Evolutionary conservation across 2,329 filamentous ascomycete species (phyloP).

Genomic region (Aureobasidium musti): DNA sequence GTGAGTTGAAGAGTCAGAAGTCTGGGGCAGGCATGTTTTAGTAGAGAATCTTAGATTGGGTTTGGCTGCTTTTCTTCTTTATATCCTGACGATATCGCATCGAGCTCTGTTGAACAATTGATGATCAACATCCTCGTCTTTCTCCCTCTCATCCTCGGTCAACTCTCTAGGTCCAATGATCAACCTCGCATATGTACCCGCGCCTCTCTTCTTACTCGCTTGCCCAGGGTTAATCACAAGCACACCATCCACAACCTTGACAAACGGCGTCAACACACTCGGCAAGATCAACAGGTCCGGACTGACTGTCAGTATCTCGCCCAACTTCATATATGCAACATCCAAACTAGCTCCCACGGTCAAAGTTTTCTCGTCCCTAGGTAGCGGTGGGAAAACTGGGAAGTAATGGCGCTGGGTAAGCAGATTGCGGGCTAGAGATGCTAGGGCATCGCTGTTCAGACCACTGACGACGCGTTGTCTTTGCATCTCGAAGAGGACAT

Average conservation of each 20-base stretch:
- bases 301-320: conserved; percentile 82
- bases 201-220: conserved; percentile 77
- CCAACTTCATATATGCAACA: conserved; percentile 79
- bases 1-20: not conserved
- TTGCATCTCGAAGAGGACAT: conserved; percentile 74
- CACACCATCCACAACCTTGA: conserved; percentile 88
- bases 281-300: conserved; percentile 85
- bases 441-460: conserved; percentile 65
- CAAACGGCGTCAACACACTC: conserved; percentile 80
- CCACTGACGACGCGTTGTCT: conserved; percentile 58
- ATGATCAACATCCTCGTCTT: conserved; percentile 65
- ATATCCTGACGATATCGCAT: conserved; percentile 84
- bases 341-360: conserved; percentile 79
- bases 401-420: conserved; percentile 91
- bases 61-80: not conserved
- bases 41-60: not conserved
- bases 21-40: not conserved
- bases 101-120: conserved; percentile 78
- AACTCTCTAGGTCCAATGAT: conserved; percentile 67
- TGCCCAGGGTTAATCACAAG: conserved; percentile 88
- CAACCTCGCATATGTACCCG: conserved; percentile 84
- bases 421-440: conserved; percentile 72
- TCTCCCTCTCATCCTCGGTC: conserved; percentile 59
- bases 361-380: conserved; percentile 54
- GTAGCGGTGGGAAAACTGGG: conserved; percentile 79